Percentiles rank a stretch among this genome's conserved stretches.
These are phyloP conservation scores for Ottelia alismoides DNA, from an alignment of 106 monocot species.

Conservation along the genomic window DNA sequence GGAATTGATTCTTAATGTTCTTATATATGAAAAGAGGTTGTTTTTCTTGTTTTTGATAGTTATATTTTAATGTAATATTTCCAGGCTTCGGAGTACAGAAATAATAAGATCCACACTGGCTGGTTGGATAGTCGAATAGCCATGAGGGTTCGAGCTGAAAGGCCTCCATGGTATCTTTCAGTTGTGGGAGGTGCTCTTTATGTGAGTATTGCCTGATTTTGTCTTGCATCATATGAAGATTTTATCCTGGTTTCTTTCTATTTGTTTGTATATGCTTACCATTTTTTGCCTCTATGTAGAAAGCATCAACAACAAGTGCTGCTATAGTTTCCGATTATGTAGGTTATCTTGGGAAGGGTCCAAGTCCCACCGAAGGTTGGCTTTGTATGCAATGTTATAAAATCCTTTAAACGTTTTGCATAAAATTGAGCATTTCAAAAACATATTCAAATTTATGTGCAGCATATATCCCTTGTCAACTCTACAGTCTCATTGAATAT, in stretches of 20 bases:
- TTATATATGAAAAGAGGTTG: too few species aligned
- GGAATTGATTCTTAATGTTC: too few species aligned
- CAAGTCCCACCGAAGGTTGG: constrained; percentile 96
- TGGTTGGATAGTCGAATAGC: constrained; percentile 98
- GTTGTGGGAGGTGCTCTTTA: constrained; percentile 98
- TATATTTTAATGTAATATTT: too few species aligned
- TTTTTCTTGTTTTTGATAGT: too few species aligned
- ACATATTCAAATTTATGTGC: constrained; percentile 28
- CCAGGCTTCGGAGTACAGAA: constrained; percentile 84
- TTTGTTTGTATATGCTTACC: background rate
- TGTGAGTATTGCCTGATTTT: constrained; percentile 31
- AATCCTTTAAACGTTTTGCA: too few species aligned
- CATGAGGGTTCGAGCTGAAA: constrained; percentile 99
- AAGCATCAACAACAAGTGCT: constrained; percentile 92
- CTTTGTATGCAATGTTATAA: too few species aligned
- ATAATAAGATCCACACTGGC: constrained; percentile 97
- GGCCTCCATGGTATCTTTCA: constrained; percentile 97
- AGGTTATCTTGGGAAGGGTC: constrained; percentile 92
- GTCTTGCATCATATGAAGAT: background rate
- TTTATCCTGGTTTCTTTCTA: background rate
- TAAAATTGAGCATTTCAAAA: too few species aligned
- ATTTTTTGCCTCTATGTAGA: constrained; percentile 25
- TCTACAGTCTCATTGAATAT: constrained; percentile 77
- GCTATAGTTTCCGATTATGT: constrained; percentile 91
- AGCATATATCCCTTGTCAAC: constrained; percentile 96